Conservation (phyloP, 1,139 yeast genomes). For the Suhomyces chickasaworum region DNA sequence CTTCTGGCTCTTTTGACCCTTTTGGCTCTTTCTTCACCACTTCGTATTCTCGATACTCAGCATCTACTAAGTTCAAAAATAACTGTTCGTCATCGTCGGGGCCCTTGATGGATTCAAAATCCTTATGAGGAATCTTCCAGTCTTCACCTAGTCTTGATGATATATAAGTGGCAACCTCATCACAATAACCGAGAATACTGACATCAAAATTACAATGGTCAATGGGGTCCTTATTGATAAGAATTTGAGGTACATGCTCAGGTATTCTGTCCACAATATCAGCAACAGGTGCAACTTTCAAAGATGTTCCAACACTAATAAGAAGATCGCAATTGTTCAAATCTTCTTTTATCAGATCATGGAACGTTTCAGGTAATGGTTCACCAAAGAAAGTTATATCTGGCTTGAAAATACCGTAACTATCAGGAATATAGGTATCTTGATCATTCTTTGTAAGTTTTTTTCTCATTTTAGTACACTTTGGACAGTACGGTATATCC, state of each 20-base stretch:
- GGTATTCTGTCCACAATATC: slow-evolving; percentile 76
- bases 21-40: slow-evolving; percentile 10
- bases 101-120: slow-evolving; percentile 25
- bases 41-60: slow-evolving; percentile 20
- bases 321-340: slow-evolving; percentile 69
- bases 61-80: slow-evolving; percentile 23
- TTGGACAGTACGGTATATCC: slow-evolving; percentile 72
- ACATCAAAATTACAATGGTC: slow-evolving; percentile 70
- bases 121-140: slow-evolving; percentile 69
- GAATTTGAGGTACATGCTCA: slow-evolving; percentile 73
- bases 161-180: slow-evolving; percentile 75
- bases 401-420: slow-evolving; percentile 91
- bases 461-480: slow-evolving; percentile 48
- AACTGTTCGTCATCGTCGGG: slow-evolving; percentile 21
- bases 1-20: too few relatives aligned
- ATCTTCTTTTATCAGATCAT: slow-evolving; percentile 60
- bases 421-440: slow-evolving; percentile 34
- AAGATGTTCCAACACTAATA: slow-evolving; percentile 88
- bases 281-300: slow-evolving; percentile 89
- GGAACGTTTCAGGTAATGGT: slow-evolving; percentile 73
- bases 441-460: slow-evolving; percentile 38
- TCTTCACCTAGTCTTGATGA: slow-evolving; percentile 40
- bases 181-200: slow-evolving; percentile 80
- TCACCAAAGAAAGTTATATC: slow-evolving; percentile 96
- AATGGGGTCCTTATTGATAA: slow-evolving; percentile 82